phyloP scores from a whole-genome alignment of 768 basidiomycete genomes.

The Suillus bovinus region DNA sequence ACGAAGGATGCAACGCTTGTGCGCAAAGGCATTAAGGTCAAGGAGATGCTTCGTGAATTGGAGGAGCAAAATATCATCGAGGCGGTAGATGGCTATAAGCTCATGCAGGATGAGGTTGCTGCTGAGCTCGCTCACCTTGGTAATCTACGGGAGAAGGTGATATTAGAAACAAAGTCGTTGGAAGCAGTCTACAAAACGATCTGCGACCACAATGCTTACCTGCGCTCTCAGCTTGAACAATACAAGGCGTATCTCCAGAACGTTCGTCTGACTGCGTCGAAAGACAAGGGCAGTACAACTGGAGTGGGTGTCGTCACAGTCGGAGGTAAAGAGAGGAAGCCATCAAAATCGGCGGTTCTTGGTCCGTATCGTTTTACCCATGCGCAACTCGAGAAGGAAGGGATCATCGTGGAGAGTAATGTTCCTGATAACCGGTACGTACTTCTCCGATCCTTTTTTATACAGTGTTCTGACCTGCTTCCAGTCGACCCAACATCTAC shows the following conservation, averaged over 20 bases:
- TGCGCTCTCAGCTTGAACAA: slow-evolving; percentile 94
- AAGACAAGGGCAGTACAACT: slow-evolving; percentile 84
- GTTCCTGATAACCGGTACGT: slow-evolving; percentile 95
- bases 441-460: neutral
- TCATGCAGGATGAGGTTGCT: slow-evolving; percentile 97
- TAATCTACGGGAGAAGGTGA: slow-evolving; percentile 93
- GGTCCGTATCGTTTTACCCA: slow-evolving; percentile 99
- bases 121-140: slow-evolving; percentile 96
- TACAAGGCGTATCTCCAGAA: slow-evolving; percentile 99
- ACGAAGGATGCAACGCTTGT: slow-evolving; percentile 97
- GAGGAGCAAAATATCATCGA: slow-evolving; percentile 91
- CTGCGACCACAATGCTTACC: slow-evolving; percentile 97
- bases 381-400: slow-evolving; percentile 97
- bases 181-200: slow-evolving; percentile 99
- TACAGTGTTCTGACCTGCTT: slow-evolving; percentile 6
- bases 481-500: slow-evolving; percentile 94
- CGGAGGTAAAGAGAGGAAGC: slow-evolving; percentile 97
- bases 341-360: slow-evolving; percentile 77
- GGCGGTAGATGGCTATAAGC: slow-evolving; percentile 75
- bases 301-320: slow-evolving; percentile 95
- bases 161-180: slow-evolving; percentile 87
- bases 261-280: slow-evolving; percentile 84
- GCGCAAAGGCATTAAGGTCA: slow-evolving; percentile 97
- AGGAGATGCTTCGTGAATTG: slow-evolving; percentile 96
- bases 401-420: slow-evolving; percentile 98